Conservation (phyloP, 164 flowering plant genomes). For the Taxillus chinensis region DNA sequence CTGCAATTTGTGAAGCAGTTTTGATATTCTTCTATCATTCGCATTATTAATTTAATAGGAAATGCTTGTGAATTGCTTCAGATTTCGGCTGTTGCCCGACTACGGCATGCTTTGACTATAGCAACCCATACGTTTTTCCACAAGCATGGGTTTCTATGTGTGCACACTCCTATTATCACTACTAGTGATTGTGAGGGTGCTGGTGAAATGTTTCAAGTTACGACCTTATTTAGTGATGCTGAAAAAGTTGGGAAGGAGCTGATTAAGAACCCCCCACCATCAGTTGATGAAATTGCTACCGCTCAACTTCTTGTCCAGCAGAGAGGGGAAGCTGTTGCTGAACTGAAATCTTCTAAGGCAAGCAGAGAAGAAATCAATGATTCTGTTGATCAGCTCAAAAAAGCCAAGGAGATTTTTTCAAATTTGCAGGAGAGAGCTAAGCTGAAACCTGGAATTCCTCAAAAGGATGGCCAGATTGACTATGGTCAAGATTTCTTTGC, state of each 20-base stretch:
- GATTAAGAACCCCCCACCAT: constrained; percentile 67
- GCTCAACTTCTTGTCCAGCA: constrained; percentile 48
- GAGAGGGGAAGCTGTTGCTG: constrained; percentile 55
- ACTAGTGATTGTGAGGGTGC: constrained; percentile 99
- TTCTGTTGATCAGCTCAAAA: constrained; percentile 53
- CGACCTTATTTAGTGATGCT: constrained; percentile 66
- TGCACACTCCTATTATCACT: constrained; percentile 88
- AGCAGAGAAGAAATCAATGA: constrained; percentile 47
- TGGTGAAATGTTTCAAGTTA: constrained; percentile 98
- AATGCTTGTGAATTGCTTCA: constrained; percentile 14
- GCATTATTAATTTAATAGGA: too few relatives aligned
- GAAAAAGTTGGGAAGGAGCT: constrained; percentile 80
- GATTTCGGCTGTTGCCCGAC: constrained; percentile 87
- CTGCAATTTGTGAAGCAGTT: too few relatives aligned
- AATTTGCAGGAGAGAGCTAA: constrained; percentile 66
- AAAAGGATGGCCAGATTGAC: constrained; percentile 84
- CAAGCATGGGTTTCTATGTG: constrained; percentile 63
- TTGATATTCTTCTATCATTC: too few relatives aligned
- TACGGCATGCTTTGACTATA: constrained; percentile 74
- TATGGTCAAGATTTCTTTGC: constrained; percentile 78
- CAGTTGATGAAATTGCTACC: constrained; percentile 61
- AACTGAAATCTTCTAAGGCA: constrained; percentile 64
- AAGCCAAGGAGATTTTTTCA: constrained; percentile 59
- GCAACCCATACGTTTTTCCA: constrained; percentile 92
- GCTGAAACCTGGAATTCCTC: constrained; percentile 69